Percentiles rank a stretch among this genome's conserved stretches.
These are phyloP conservation scores for Vitis labrusca DNA, from an alignment of 164 flowering plant species.

Conservation along the genomic window DNA sequence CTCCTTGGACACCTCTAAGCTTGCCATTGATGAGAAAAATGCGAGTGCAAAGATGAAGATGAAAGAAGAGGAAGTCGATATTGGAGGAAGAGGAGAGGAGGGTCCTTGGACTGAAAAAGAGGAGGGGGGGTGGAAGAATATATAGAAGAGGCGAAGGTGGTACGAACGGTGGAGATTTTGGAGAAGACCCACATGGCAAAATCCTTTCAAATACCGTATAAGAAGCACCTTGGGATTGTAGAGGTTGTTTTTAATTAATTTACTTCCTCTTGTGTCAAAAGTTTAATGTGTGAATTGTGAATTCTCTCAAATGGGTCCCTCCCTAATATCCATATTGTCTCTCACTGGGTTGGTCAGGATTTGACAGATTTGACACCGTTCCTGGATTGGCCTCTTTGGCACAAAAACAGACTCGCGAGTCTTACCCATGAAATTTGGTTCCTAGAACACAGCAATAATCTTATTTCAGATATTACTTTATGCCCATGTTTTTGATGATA, in stretches of 20 bases:
- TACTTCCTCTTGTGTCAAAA: background rate
- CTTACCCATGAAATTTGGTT: no score
- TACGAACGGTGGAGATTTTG: constrained; percentile 50
- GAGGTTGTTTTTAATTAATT: background rate
- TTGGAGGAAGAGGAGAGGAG: constrained; percentile 3
- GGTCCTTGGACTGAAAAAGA: constrained; percentile 4
- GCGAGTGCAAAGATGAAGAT: constrained; percentile 1
- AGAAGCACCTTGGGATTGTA: background rate
- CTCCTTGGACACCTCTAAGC: constrained; percentile 38
- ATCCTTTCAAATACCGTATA: background rate
- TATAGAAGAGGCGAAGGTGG: constrained; percentile 34
- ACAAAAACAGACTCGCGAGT: no score
- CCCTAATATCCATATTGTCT: constrained; percentile 15
- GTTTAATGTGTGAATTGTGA: background rate
- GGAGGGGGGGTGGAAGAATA: constrained; percentile 18
- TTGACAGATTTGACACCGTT: constrained; percentile 14
- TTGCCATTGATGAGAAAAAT: constrained; percentile 38
- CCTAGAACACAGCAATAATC: no score
- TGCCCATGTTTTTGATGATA: no score
- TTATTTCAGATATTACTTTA: no score
- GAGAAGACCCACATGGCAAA: constrained; percentile 19
- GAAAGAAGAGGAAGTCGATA: constrained; percentile 2
- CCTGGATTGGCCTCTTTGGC: no score
- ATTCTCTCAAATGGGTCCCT: constrained; percentile 7
- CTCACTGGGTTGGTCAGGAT: constrained; percentile 11